Percentiles rank a stretch among this genome's conserved stretches.
These are phyloP conservation scores for Harringtonia aguacate DNA, from an alignment of 2,329 filamentous ascomycete genomes.

Conservation along the genomic window DNA sequence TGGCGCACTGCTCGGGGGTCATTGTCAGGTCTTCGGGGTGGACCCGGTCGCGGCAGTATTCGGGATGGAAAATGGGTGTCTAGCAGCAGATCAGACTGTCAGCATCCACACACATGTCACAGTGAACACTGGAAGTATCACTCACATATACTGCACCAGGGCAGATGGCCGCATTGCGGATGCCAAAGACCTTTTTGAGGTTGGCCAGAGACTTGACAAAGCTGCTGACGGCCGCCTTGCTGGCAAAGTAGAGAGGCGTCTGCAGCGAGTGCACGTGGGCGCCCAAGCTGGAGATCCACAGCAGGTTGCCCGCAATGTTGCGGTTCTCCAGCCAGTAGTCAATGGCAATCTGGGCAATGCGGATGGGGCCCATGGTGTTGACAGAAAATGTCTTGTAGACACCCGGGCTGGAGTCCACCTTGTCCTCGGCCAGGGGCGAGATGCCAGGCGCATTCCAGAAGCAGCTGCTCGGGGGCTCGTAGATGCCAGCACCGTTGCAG, in stretches of 20 bases:
- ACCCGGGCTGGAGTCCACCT: slow-evolving; percentile 2
- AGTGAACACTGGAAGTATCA: too few relatives aligned
- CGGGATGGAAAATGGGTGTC: slow-evolving; percentile 1
- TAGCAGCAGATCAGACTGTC: too few relatives aligned
- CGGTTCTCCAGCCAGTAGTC: slow-evolving; percentile 19
- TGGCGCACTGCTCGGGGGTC: slow-evolving; percentile 1
- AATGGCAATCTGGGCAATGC: slow-evolving; percentile 28
- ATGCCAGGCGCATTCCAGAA: slow-evolving; percentile 31
- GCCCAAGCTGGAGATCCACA: slow-evolving; percentile 26
- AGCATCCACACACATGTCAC: too few relatives aligned
- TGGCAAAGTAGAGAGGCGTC: slow-evolving; percentile 26
- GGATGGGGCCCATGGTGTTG: slow-evolving; percentile 30
- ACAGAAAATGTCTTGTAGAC: slow-evolving; percentile 26
- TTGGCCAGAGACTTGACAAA: slow-evolving; percentile 27
- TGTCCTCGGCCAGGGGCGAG: slow-evolving; percentile 14
- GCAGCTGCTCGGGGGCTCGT: slow-evolving; percentile 30
- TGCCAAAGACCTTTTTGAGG: slow-evolving; percentile 20
- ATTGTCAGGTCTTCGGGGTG: slow-evolving; percentile 7
- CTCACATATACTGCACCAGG: background rate
- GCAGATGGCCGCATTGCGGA: slow-evolving; percentile 16
- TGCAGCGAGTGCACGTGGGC: slow-evolving; percentile 22
- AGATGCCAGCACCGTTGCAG: slow-evolving; percentile 35
- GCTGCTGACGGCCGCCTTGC: slow-evolving; percentile 27
- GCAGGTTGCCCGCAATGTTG: slow-evolving; percentile 15
- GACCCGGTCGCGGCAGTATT: slow-evolving; percentile 7